Conservation (phyloP, 2,329 filamentous ascomycete genomes). For the Akanthomyces muscarius region DNA sequence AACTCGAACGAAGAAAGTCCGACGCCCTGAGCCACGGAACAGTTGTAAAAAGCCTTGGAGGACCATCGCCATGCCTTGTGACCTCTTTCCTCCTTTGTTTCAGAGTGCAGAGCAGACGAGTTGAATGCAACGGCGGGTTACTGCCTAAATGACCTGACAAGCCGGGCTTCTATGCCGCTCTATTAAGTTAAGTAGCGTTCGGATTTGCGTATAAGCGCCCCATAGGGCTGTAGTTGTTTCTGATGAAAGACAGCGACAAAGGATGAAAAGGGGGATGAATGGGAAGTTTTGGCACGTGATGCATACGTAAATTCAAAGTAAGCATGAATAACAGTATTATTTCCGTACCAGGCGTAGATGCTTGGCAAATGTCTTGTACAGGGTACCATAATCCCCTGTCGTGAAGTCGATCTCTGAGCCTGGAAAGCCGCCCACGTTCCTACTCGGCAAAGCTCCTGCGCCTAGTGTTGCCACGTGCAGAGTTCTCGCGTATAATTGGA, state of each 20-base stretch:
- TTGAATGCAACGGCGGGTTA: too few relatives aligned
- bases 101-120: not conserved
- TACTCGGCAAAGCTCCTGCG: not conserved
- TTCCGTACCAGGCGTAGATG: too few relatives aligned
- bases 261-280: not conserved
- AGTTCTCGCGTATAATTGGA: not conserved
- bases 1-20: not conserved
- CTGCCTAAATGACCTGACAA: not conserved
- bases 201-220: not conserved
- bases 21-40: not conserved
- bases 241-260: too few relatives aligned
- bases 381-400: not conserved
- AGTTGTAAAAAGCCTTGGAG: not conserved
- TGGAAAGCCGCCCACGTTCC: not conserved
- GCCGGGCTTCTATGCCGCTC: not conserved
- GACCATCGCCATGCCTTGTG: not conserved
- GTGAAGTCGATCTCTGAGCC: not conserved
- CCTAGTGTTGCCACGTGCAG: constrained; percentile 6
- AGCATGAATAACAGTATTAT: not conserved
- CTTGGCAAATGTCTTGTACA: not conserved
- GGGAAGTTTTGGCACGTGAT: not conserved
- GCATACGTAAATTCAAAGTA: not conserved
- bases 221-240: not conserved
- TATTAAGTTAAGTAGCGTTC: not conserved
- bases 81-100: not conserved